phyloP scores from a whole-genome alignment of 202 grass and related monocot genomes.

The Schoenoplectus tabernaemontani region DNA sequence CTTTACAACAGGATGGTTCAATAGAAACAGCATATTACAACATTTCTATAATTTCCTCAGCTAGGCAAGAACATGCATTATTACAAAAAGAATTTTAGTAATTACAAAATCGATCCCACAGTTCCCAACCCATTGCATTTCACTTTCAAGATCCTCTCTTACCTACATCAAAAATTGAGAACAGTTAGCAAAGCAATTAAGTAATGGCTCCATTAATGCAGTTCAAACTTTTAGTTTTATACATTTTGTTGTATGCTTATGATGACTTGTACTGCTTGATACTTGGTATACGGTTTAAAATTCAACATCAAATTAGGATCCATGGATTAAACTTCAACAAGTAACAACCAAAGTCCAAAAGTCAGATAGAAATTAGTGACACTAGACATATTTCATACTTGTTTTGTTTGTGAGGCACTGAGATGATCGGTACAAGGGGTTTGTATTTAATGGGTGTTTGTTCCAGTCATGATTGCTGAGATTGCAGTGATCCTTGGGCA shows the following conservation, averaged over 20 bases:
- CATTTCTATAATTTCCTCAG: conserved; percentile 6
- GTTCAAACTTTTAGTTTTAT: not conserved
- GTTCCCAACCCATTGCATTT: not conserved
- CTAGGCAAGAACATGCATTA: not conserved
- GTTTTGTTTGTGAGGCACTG: too few species aligned
- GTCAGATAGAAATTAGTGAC: not conserved
- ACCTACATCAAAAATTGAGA: not conserved
- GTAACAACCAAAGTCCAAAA: too few species aligned
- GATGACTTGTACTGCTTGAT: not conserved
- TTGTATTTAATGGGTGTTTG: too few species aligned
- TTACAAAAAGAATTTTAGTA: too few species aligned
- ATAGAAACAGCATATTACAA: not conserved
- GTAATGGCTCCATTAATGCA: not conserved
- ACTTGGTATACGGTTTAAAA: too few species aligned
- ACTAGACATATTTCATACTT: not conserved
- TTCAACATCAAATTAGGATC: not conserved
- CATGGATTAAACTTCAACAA: not conserved
- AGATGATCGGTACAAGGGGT: too few species aligned
- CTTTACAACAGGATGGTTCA: not conserved
- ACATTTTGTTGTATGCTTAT: not conserved
- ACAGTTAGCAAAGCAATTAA: not conserved
- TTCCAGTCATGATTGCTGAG: too few species aligned
- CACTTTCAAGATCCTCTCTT: not conserved
- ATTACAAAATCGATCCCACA: not conserved
- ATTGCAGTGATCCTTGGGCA: too few species aligned